phyloP scores from a whole-genome alignment of 805 yeast species.

The Torulaspora maleeae region DNA sequence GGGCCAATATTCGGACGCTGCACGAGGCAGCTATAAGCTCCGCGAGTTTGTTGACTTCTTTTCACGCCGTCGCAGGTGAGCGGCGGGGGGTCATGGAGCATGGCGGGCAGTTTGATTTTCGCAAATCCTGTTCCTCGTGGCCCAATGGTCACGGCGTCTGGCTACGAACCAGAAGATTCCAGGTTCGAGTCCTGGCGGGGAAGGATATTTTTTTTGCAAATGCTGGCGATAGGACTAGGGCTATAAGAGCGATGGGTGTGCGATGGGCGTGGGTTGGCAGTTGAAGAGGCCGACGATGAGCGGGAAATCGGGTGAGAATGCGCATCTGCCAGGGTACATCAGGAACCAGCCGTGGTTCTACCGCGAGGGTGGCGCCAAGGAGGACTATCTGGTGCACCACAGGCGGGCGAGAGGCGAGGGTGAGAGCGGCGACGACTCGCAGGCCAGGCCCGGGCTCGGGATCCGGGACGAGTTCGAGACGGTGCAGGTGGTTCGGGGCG shows the following conservation, averaged over 20 bases:
- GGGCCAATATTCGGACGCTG: too few relatives aligned
- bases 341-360: slow-evolving; percentile 36
- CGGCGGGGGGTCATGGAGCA: not conserved
- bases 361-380: slow-evolving; percentile 18
- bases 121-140: slow-evolving; percentile 57
- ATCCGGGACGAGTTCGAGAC: slow-evolving; percentile 45
- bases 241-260: too few relatives aligned
- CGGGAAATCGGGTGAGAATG: slow-evolving; percentile 11
- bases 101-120: not conserved
- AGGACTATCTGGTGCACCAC: slow-evolving; percentile 56
- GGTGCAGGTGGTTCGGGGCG: slow-evolving; percentile 6
- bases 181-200: slow-evolving; percentile 56
- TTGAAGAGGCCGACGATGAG: not conserved
- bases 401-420: slow-evolving; percentile 38
- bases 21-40: too few relatives aligned
- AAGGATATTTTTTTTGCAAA: slow-evolving; percentile 27
- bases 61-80: not conserved
- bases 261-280: too few relatives aligned
- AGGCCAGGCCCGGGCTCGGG: slow-evolving; percentile 53
- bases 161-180: slow-evolving; percentile 56
- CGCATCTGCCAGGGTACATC: slow-evolving; percentile 33
- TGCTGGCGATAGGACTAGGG: too few relatives aligned
- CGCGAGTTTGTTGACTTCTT: too few relatives aligned
- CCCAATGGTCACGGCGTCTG: slow-evolving; percentile 76
- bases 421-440: slow-evolving; percentile 43